These are phyloP conservation scores for Aureobasidium namibiae DNA, from an alignment of 2,329 filamentous ascomycete species.

Conservation along the genomic window DNA sequence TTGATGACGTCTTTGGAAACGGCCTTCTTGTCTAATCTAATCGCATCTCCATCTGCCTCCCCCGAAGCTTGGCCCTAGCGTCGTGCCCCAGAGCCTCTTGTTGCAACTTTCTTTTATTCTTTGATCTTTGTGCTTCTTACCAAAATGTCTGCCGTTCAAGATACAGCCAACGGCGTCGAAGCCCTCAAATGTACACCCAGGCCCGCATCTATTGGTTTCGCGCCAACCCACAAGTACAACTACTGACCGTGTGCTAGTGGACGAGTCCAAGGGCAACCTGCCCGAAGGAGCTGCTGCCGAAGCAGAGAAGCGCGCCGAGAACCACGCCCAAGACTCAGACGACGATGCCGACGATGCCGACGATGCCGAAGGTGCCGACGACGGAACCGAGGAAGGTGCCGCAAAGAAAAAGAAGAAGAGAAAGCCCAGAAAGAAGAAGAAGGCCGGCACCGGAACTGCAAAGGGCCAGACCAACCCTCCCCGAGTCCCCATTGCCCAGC, in stretches of 20 bases:
- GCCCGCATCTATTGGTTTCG: background rate
- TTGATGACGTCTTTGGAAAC: background rate
- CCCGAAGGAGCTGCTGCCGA: slow-evolving; percentile 13
- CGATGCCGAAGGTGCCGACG: slow-evolving; percentile 27
- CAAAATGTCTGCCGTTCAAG: slow-evolving; percentile 7
- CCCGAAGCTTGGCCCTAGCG: background rate
- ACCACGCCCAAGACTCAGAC: slow-evolving; percentile 28
- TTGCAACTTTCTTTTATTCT: slow-evolving; percentile 5
- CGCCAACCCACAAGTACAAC: background rate
- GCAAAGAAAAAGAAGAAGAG: slow-evolving; percentile 41
- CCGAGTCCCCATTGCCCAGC: slow-evolving; percentile 35
- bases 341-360: slow-evolving; percentile 31
- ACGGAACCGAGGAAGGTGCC: slow-evolving; percentile 23
- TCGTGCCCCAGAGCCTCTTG: background rate
- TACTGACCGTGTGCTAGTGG: slow-evolving; percentile 5
- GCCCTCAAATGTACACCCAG: slow-evolving; percentile 4
- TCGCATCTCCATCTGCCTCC: background rate
- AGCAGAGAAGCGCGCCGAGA: slow-evolving; percentile 20
- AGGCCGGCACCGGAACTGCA: slow-evolving; percentile 24
- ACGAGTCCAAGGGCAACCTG: slow-evolving; percentile 14
- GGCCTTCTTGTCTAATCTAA: background rate
- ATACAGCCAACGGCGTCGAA: background rate
- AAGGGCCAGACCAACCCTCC: slow-evolving; percentile 39
- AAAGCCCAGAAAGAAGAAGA: slow-evolving; percentile 36
- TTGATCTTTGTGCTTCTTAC: background rate